A percentile compares a stretch with the other conserved stretches of the same genome.
Conservation (phyloP, 352 stramenopile species). For the Phytophthora melonis region DNA sequence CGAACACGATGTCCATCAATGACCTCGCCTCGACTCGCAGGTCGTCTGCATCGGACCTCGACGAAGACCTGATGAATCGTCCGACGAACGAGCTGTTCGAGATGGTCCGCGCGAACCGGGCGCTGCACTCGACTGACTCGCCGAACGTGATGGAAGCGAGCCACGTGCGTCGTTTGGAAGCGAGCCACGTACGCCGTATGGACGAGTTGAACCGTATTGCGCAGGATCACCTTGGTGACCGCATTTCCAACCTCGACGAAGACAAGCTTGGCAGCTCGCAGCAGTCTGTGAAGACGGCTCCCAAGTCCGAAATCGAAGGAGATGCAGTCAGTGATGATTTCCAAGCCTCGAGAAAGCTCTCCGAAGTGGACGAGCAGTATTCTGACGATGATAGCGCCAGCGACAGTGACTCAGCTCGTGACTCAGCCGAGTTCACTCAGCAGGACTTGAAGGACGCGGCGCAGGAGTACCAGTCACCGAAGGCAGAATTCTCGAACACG, state of each 20-base stretch:
- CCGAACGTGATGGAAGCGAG: conserved; percentile 56
- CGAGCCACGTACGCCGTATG: conserved; percentile 59
- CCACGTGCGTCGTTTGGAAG: conserved; percentile 60
- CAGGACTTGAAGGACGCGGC: conserved; percentile 31
- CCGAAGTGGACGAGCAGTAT: conserved; percentile 28
- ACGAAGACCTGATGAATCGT: conserved; percentile 60
- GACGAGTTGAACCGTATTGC: conserved; percentile 63
- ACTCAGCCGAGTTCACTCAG: conserved; percentile 22
- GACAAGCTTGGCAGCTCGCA: conserved; percentile 34
- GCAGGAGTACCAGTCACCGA: conserved; percentile 16
- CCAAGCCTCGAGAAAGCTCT: conserved; percentile 16
- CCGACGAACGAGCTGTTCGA: conserved; percentile 60
- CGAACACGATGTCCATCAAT: conserved; percentile 37
- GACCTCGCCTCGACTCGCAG: conserved; percentile 32
- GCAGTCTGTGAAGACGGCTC: conserved; percentile 2
- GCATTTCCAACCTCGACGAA: conserved; percentile 53
- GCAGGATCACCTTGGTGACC: conserved; percentile 52
- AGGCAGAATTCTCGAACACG: conserved; percentile 31
- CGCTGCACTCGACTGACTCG: conserved; percentile 18
- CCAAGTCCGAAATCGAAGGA: conserved; percentile 31
- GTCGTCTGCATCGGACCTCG: conserved; percentile 39
- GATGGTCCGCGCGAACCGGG: conserved; percentile 50
- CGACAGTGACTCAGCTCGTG: conserved; percentile 16
- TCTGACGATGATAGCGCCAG: conserved; percentile 27
- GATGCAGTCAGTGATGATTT: conserved; percentile 35